Conservation (phyloP, 306 rosid genomes). For the Dalbergia cultrata region DNA sequence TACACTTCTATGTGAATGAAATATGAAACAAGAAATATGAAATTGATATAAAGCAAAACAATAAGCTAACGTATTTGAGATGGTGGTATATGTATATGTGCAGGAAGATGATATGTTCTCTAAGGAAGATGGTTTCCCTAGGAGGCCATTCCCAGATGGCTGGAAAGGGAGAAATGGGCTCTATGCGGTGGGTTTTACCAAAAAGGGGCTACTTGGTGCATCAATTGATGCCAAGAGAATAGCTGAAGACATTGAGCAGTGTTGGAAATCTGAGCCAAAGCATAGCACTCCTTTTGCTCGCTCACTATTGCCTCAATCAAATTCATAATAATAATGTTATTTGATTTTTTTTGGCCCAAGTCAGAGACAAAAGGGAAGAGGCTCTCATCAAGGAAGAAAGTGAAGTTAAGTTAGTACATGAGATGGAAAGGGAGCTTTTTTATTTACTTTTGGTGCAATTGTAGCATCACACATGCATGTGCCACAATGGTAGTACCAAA, state of each 20-base stretch:
- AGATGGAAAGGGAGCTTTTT: slow-evolving; percentile 37
- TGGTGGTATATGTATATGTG: slow-evolving; percentile 8
- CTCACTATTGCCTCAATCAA: slow-evolving; percentile 50
- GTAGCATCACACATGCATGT: slow-evolving; percentile 17
- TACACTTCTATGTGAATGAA: neutral
- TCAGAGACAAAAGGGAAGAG: slow-evolving; percentile 9
- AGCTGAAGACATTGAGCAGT: slow-evolving; percentile 78
- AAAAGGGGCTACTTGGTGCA: slow-evolving; percentile 88
- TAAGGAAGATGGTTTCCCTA: slow-evolving; percentile 81
- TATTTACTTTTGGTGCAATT: neutral
- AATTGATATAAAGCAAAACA: slow-evolving; percentile 40
- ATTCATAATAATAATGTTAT: slow-evolving; percentile 27
- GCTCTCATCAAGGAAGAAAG: slow-evolving; percentile 2
- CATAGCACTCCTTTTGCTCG: slow-evolving; percentile 49
- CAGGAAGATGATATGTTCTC: slow-evolving; percentile 92
- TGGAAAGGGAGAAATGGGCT: slow-evolving; percentile 93
- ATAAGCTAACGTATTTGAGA: slow-evolving; percentile 1
- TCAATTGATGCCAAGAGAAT: slow-evolving; percentile 82
- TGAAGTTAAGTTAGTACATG: slow-evolving; percentile 13
- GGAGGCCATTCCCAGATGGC: slow-evolving; percentile 83
- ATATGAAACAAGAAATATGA: neutral
- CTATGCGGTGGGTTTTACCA: slow-evolving; percentile 95
- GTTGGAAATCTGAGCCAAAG: slow-evolving; percentile 72
- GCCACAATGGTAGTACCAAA: slow-evolving; percentile 44
- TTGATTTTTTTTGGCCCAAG: slow-evolving; percentile 17